A percentile compares a stretch with the other conserved stretches of the same genome.
Conservation (phyloP, 2,329 filamentous ascomycete species). For the Neobulgaria alba region DNA sequence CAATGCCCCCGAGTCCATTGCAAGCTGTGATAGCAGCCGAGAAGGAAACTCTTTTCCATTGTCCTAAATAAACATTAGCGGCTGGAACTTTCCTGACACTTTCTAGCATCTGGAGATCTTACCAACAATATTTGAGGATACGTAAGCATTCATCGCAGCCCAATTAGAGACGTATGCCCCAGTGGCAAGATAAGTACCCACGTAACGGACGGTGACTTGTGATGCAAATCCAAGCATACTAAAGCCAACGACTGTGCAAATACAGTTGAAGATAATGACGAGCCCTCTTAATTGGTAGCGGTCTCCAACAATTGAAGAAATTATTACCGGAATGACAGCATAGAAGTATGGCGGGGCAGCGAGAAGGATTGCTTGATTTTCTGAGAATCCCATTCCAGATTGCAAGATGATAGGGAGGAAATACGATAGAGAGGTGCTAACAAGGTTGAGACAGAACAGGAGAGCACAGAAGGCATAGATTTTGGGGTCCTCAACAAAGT, state of each 20-base stretch:
- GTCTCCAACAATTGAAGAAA: conserved; percentile 49
- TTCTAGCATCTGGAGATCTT: too few relatives aligned
- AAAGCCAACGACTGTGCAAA: conserved; percentile 24
- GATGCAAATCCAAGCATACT: conserved; percentile 25
- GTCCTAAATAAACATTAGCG: conserved; percentile 34
- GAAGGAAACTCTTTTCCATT: conserved; percentile 81
- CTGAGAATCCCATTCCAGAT: conserved; percentile 45
- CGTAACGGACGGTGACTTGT: conserved; percentile 24
- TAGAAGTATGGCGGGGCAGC: conserved; percentile 44
- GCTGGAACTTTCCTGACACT: neutral
- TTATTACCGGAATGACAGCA: conserved; percentile 38
- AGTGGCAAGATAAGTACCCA: conserved; percentile 38
- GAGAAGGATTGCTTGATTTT: conserved; percentile 44
- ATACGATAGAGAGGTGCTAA: conserved; percentile 69
- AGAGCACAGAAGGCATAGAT: conserved; percentile 55
- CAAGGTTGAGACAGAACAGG: conserved; percentile 61
- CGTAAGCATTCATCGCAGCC: conserved; percentile 69
- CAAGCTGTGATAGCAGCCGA: conserved; percentile 69
- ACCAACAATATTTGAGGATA: conserved; percentile 76
- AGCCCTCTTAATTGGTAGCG: conserved; percentile 36
- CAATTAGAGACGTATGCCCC: conserved; percentile 72
- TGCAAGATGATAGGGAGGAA: conserved; percentile 70
- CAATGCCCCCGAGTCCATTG: conserved; percentile 73
- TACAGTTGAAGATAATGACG: conserved; percentile 26
- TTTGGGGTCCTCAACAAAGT: conserved; percentile 42